Base-by-base conservation (phyloP, 1,284 basidiomycete genomes). In the Dichomitus squalens region DNA sequence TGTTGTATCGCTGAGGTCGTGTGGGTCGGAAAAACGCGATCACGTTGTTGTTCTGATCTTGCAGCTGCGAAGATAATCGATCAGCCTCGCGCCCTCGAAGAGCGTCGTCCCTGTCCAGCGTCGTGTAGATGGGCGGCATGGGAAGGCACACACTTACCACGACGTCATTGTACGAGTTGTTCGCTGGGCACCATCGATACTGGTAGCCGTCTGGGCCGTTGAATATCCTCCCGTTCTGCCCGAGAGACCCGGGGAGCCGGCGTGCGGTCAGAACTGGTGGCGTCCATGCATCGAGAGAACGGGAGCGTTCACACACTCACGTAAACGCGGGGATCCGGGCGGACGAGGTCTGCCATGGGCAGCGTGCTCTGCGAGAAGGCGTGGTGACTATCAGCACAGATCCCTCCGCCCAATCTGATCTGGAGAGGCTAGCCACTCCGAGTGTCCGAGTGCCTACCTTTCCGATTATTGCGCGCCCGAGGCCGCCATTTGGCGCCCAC, bases 391-490 rank as follows among this genome's bases (percentile, higher is more conserved):
- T 61, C 58, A 57, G 55, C 58, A 55, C 61, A 61, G 59, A 64
- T 58, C 62, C 62, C 55, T 47, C 29, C 49, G 55, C 55, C 49
- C 53, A 59, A 65, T 65, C 61, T 58, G 60, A 66, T 63, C 60
- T 52, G 23, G 35, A 20, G 48, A 11, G 23, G 46, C 38, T 20
- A 39, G 44, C 14, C 29, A 48, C n/a, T 35, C 49, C 39, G 35
- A 35, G 35, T 35, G 40, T 33, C 49, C 38, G 27, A 40, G 33
- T 49, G 27, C 68, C 61, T 64, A 90, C 90, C 80, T 91, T 92
- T 68, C 90, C 90, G 68, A 93, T 90, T 64, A 88, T 79, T 64
- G 88, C 85, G 66, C 91, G 89, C 63, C 91, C 90, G 55, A 92
- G 85, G 55, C 87, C 85, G 58, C 90, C 90, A 65, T 83, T 88